Conservation (phyloP, 108 stramenopile genomes). For the Cyclostephanos invisitatus region DNA sequence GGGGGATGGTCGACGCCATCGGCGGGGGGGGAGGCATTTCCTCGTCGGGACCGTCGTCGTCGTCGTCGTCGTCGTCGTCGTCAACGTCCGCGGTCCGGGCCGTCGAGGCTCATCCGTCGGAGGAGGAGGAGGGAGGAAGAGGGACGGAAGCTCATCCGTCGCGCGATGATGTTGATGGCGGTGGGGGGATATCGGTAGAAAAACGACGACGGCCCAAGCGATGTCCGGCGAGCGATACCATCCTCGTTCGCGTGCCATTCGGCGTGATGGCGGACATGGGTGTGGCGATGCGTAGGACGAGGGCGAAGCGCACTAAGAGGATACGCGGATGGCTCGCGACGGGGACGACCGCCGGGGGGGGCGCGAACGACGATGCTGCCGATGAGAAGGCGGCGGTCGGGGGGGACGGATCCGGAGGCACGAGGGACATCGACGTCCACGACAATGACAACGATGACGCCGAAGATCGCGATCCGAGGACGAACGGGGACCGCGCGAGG, state of each 20-base stretch:
- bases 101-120: too few relatives aligned
- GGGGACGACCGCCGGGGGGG: background rate
- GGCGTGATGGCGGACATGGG: conserved; percentile 78
- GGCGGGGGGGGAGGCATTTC: background rate
- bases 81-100: too few relatives aligned
- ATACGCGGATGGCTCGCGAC: conserved; percentile 39
- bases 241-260: conserved; percentile 70
- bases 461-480: conserved; percentile 26
- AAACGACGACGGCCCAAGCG: conserved; percentile 3
- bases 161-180: background rate
- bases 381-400: conserved; percentile 8
- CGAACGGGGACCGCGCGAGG: conserved; percentile 23
- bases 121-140: too few relatives aligned
- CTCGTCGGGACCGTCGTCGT: background rate
- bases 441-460: conserved; percentile 31
- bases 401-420: conserved; percentile 1
- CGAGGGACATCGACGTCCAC: background rate
- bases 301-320: conserved; percentile 55
- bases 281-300: conserved; percentile 67
- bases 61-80: background rate
- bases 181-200: background rate
- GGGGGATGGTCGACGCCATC: too few relatives aligned
- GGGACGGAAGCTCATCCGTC: too few relatives aligned
- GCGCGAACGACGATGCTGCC: conserved; percentile 13
- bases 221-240: conserved; percentile 55